phyloP scores from a whole-genome alignment of 306 rosid genomes.

The Sesbania bispinosa region DNA sequence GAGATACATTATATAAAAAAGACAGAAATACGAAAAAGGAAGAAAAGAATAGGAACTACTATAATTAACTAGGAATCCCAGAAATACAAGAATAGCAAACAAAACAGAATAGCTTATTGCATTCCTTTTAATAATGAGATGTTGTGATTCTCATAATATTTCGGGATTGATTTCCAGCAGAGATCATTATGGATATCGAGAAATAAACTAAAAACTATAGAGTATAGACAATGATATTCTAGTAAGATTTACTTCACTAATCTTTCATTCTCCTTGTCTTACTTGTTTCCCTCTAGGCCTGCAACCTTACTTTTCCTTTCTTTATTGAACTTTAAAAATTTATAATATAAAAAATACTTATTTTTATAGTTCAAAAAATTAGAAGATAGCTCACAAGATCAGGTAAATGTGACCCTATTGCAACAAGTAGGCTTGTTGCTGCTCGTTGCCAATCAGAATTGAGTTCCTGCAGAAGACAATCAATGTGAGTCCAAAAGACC shows the following conservation, averaged over 20 bases:
- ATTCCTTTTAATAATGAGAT: not conserved
- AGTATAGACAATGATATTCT: constrained; percentile 1
- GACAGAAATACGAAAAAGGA: not conserved
- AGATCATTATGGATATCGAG: not conserved
- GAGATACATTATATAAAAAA: not conserved
- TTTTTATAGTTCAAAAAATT: constrained; percentile 13
- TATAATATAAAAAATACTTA: not conserved
- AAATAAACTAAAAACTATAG: constrained; percentile 11
- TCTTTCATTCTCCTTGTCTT: constrained; percentile 11
- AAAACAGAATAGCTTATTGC: not conserved
- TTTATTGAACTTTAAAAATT: not conserved
- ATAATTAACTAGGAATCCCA: not conserved
- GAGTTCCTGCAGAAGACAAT: constrained; percentile 60
- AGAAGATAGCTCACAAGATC: constrained; percentile 69
- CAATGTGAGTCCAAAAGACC: constrained; percentile 15
- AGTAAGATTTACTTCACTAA: constrained; percentile 2
- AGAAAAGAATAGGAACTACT: not conserved
- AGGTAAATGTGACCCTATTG: constrained; percentile 86
- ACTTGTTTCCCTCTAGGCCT: constrained; percentile 16
- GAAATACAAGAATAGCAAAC: not conserved
- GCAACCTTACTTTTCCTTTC: constrained; percentile 13
- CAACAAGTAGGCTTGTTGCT: constrained; percentile 83
- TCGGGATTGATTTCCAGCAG: not conserved
- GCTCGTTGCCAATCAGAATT: constrained; percentile 93
- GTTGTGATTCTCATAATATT: not conserved